phyloP scores from a whole-genome alignment of 2,329 filamentous ascomycete genomes.

The Penicillium brevicompactum region DNA sequence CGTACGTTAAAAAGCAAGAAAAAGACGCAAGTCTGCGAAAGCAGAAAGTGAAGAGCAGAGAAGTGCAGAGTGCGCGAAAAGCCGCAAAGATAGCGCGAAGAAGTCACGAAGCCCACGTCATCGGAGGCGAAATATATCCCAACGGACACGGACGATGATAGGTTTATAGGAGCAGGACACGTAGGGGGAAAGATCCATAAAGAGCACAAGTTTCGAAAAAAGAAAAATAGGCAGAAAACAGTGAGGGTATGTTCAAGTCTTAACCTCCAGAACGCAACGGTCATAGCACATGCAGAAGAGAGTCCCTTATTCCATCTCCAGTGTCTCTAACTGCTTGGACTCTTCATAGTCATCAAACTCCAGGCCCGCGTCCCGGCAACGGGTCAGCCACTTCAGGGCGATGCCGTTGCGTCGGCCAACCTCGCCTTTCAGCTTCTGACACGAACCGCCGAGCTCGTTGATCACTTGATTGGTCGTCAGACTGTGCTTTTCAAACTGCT shows the following conservation, averaged over 20 bases:
- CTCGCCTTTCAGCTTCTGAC: constrained; percentile 93
- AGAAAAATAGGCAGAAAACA: constrained; percentile 7
- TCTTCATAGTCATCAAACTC: constrained; percentile 53
- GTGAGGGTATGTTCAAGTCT: constrained; percentile 32
- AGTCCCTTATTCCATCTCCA: constrained; percentile 37
- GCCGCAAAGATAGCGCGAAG: not conserved
- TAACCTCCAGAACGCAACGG: constrained; percentile 23
- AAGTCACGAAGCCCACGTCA: not conserved
- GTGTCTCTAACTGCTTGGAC: constrained; percentile 41
- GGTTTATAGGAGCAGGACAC: not conserved
- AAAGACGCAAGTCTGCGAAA: constrained; percentile 11
- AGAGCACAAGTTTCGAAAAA: constrained; percentile 14
- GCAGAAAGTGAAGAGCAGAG: constrained; percentile 14
- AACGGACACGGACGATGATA: not conserved
- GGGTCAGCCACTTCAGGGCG: constrained; percentile 49
- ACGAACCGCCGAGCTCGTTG: constrained; percentile 90
- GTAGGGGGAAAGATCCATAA: constrained; percentile 2
- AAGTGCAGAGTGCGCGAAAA: not conserved
- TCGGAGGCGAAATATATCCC: not conserved
- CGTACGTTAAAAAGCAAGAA: not conserved
- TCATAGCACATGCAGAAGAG: constrained; percentile 31
- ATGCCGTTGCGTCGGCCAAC: constrained; percentile 83
- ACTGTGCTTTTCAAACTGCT: constrained; percentile 46
- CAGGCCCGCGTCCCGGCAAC: constrained; percentile 50
- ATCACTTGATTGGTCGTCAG: constrained; percentile 49